Conservation (phyloP, 2,329 filamentous ascomycete genomes). For the Colletotrichum siamense region DNA sequence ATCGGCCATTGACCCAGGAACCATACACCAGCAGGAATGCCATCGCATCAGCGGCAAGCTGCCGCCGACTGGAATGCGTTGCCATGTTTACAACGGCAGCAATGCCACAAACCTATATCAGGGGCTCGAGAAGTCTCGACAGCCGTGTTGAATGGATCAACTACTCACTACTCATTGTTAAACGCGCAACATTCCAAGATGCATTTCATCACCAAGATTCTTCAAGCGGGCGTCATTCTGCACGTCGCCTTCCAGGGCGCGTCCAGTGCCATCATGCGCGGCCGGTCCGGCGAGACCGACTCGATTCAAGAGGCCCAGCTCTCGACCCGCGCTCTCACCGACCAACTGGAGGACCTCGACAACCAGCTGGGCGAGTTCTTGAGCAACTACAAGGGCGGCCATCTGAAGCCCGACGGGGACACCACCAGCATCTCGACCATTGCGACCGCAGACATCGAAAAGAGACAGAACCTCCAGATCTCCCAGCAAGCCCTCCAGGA, state of each 20-base stretch:
- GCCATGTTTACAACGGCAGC: background rate
- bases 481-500: background rate
- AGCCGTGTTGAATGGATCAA: background rate
- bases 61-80: conserved; percentile 20
- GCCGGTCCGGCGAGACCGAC: conserved; percentile 1
- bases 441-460: background rate
- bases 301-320: background rate
- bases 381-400: background rate
- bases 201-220: conserved; percentile 17
- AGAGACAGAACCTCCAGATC: conserved; percentile 8
- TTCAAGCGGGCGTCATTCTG: conserved; percentile 1
- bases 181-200: conserved; percentile 9
- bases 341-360: conserved; percentile 7
- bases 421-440: background rate
- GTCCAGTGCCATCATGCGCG: conserved; percentile 20
- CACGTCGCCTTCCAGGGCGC: conserved; percentile 18
- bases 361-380: conserved; percentile 7
- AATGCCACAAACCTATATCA: conserved; percentile 18
- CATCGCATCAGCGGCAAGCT: background rate
- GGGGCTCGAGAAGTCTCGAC: conserved; percentile 18
- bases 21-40: conserved; percentile 10
- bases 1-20: conserved; percentile 9
- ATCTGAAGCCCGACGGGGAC: background rate
- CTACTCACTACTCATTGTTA: background rate
- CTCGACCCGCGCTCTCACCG: background rate